Evolutionary conservation across 768 basidiomycete species (phyloP), one percentile per base, ranked within the genome.

Genomic region (Aureoboletus auriporus): DNA sequence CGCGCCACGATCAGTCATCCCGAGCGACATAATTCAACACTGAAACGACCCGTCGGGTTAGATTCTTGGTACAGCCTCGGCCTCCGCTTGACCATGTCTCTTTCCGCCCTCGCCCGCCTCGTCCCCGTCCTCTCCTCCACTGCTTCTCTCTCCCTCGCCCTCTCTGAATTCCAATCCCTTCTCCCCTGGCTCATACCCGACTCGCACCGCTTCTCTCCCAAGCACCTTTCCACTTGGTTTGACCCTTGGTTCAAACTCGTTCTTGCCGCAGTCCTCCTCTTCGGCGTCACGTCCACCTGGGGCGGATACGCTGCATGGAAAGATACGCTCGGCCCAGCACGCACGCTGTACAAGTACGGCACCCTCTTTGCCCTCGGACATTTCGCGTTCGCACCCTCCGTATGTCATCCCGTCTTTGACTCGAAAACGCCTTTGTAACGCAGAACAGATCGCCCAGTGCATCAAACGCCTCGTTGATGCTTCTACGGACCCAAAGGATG

Each of bases 321-420:
- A 27, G 39, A 8, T 7, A 27, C 39, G 6, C 12, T 39, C 1
- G 23, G 26, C 23, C 39, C 23, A 13, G 12, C 39, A 16, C 43
- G 36, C 33, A 36, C 11, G 23, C 33, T 42, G 37, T 50, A 42
- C 20, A 42, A 31, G 27, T 46, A 42, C 20, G 52, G 44, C 5
- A 46, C 44, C 31, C 31, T 17, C 39, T 46, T 53, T 13, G 44
- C 52, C 13, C 11, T 53, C 9, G 49, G 33, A 7, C 52, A 50
- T 36, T 50, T 50, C 30, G 52, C 36, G 27, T 51, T 42, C 23
- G 40, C 40, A 13, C 40, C 31, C 9, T 10, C 29, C 14, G 45
- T 47, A 51, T 1, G 33, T 33, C 26, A 27, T 31, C 27, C 4
- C 12, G 5, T 39, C 27, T 39, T 13, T 5, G 11, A n/a, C 17